These are phyloP conservation scores for Neurospora sp. DNA, from an alignment of 495 filamentous ascomycete genomes.

Conservation along the genomic window DNA sequence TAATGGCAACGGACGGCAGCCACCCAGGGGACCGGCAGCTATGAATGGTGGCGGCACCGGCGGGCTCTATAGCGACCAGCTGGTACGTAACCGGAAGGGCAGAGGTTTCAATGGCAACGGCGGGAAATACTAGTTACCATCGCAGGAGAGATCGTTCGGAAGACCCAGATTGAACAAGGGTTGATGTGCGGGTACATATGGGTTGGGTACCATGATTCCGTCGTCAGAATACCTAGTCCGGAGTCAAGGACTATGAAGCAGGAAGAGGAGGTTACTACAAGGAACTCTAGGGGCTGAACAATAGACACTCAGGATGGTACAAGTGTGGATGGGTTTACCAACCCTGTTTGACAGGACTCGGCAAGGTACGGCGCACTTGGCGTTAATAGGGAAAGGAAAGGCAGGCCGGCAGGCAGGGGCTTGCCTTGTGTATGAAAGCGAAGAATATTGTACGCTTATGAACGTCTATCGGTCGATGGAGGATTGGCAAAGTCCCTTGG, in stretches of 20 bases:
- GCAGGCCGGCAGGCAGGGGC: not conserved
- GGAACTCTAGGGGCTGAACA: not conserved
- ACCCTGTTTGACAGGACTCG: not conserved
- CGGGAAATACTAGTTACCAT: not conserved
- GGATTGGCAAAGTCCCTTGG: not conserved
- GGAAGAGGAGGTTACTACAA: not conserved
- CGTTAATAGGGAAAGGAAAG: not conserved
- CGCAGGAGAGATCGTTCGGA: not conserved
- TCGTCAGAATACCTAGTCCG: not conserved
- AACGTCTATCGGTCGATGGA: not conserved
- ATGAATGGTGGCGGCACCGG: not conserved
- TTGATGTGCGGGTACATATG: not conserved
- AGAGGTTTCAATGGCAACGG: conserved; percentile 16
- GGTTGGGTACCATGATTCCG: not conserved
- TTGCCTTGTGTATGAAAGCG: not conserved
- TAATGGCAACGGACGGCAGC: conserved; percentile 6
- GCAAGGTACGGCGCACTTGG: not conserved
- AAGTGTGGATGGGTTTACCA: not conserved
- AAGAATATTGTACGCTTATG: not conserved
- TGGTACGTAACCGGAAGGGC: conserved; percentile 22
- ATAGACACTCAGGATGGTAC: not conserved
- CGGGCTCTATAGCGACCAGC: conserved; percentile 17
- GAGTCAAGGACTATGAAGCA: not conserved
- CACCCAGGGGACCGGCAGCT: conserved; percentile 6
- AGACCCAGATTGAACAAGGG: not conserved